These are phyloP conservation scores for Arctium minus DNA, from an alignment of 129 eudicot species.

Conservation along the genomic window DNA sequence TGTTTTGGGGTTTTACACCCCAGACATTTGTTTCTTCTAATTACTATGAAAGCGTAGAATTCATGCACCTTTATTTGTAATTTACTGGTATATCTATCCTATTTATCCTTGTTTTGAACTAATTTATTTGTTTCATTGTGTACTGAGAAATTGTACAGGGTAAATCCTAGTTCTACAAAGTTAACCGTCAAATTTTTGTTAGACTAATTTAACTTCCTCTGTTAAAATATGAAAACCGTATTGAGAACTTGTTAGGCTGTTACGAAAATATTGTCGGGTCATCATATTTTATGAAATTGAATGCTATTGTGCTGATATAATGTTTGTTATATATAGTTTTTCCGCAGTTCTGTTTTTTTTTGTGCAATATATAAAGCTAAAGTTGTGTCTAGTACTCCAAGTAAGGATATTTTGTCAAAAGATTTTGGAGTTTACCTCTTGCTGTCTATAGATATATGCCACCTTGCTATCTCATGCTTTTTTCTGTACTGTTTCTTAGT, in stretches of 20 bases:
- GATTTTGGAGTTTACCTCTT: no score
- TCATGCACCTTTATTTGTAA: background rate
- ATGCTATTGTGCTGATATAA: no score
- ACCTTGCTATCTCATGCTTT: no score
- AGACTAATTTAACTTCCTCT: background rate
- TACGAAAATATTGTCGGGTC: background rate
- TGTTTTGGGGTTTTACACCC: background rate
- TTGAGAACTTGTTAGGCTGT: background rate
- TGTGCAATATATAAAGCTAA: no score
- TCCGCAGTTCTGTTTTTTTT: no score
- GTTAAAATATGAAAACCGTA: background rate
- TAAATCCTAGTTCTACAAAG: background rate
- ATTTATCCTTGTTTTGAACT: background rate
- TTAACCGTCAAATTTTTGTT: background rate
- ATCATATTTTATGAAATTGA: no score
- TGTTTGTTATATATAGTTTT: no score
- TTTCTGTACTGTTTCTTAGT: no score
- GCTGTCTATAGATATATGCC: no score
- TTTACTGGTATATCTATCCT: background rate
- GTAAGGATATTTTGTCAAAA: no score
- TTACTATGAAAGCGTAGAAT: background rate
- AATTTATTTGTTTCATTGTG: background rate
- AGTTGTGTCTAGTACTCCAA: no score
- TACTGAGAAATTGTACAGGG: background rate
- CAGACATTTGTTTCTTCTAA: background rate